Percentiles rank a stretch among this genome's conserved stretches.
Conservation (phyloP, 164 flowering plant genomes). For the Annona cherimola region DNA sequence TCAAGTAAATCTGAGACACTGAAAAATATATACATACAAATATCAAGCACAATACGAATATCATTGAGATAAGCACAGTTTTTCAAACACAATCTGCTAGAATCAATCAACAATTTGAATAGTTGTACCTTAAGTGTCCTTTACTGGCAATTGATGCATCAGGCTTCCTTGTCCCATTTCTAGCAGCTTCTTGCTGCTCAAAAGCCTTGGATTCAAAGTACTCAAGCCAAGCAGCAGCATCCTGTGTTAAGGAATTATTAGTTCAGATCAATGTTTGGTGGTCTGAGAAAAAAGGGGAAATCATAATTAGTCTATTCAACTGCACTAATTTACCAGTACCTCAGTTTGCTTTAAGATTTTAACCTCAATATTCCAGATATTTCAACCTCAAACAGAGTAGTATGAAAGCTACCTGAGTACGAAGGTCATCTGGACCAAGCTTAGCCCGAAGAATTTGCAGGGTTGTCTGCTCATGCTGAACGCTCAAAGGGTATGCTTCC, state of each 20-base stretch:
- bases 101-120: background rate
- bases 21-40: constrained; percentile 20
- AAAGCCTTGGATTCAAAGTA: constrained; percentile 98
- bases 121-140: constrained; percentile 83
- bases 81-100: background rate
- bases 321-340: background rate
- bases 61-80: background rate
- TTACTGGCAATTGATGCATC: constrained; percentile 99
- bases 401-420: constrained; percentile 26
- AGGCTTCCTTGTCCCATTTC: constrained; percentile 93
- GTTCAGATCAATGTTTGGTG: background rate
- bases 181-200: constrained; percentile 99
- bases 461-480: constrained; percentile 99
- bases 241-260: constrained; percentile 42
- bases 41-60: background rate
- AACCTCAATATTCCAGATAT: background rate
- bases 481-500: constrained; percentile 99
- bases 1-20: constrained; percentile 99
- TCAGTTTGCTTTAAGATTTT: background rate
- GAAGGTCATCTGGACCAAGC: constrained; percentile 47
- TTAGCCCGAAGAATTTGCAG: constrained; percentile 85
- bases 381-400: background rate
- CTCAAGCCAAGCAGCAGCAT: constrained; percentile 99
- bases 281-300: background rate
- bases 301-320: background rate